Evolutionary conservation across 129 eudicot genomes (phyloP), one percentile per base, ranked within the genome.

Genomic region (Tagetes erecta): DNA sequence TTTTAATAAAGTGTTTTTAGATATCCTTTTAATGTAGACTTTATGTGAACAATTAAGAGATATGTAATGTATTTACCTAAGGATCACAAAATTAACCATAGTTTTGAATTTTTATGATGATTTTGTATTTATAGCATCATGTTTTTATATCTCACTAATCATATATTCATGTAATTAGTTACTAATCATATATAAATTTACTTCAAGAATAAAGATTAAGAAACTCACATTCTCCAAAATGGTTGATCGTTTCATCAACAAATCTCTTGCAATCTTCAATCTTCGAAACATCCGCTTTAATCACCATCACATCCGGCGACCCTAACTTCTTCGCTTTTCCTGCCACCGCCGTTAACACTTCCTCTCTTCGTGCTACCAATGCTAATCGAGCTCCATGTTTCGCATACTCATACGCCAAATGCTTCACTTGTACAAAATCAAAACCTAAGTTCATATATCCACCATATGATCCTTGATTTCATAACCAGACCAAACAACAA

Each of bases 321-420:
- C 80, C 80, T 10, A 76, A 4, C 35, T 31, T 45, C 65, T 33
- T 13, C 0, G 80, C 80, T 67, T 55, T 76, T 14, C 27, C 36
- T 8, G 80, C 80, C 39, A 76, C 80, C 42, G 7, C 10, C 35
- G 13, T 3, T 1, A 76, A 67, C 36, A 27, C 10, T 20, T 55
- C 66, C 67, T 66, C 73, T 67, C 73, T 30, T 13, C 72, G 66
- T 1, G 80, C 80, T 5, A 50, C 66, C 52, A 76, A 40, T 56
- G 56, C 80, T 39, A 76, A 30, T 11, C 44, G 38, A 34, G 74
- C 67, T 66, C 80, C 74, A 27, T 53, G 64, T 76, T 76, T 76
- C 2, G 80, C 80, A n/a, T 66, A 76, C 66, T 76, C 80, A 13
- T 76, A 66, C 8, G 80, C 80, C 80, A 76, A 46, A 64, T 74